Evolutionary conservation across 2,329 filamentous ascomycete species (phyloP).

Genomic region (Aaosphaeria pasadenensis): DNA sequence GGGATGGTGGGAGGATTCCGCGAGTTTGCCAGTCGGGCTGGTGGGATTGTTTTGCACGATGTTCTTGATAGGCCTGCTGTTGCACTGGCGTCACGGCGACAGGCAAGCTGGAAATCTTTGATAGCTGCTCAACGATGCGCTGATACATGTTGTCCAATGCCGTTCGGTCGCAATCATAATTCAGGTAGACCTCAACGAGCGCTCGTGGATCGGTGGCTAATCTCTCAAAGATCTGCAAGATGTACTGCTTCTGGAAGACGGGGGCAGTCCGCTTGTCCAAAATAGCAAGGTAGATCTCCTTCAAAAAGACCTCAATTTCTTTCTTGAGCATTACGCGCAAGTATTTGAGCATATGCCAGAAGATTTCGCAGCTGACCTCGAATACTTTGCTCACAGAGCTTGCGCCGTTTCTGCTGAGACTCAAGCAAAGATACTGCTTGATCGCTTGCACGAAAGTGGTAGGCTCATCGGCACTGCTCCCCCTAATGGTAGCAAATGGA

Average conservation of each 20-base stretch:
- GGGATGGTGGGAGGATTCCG: slow-evolving; percentile 79
- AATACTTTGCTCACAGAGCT: slow-evolving; percentile 91
- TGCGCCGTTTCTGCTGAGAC: slow-evolving; percentile 89
- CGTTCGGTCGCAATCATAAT: slow-evolving; percentile 95
- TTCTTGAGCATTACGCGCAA: slow-evolving; percentile 96
- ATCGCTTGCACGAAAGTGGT: slow-evolving; percentile 92
- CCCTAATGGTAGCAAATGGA: slow-evolving; percentile 86
- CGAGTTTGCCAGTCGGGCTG: slow-evolving; percentile 80
- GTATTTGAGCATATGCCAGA: slow-evolving; percentile 94
- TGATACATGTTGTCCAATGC: slow-evolving; percentile 96
- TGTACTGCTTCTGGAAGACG: slow-evolving; percentile 86
- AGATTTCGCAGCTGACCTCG: slow-evolving; percentile 94
- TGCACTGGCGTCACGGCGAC: slow-evolving; percentile 72
- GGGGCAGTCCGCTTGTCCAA: slow-evolving; percentile 85
- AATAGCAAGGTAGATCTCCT: slow-evolving; percentile 93
- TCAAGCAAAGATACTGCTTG: slow-evolving; percentile 95
- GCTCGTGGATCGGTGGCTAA: slow-evolving; percentile 83
- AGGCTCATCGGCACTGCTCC: slow-evolving; percentile 81
- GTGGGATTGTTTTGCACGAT: slow-evolving; percentile 59
- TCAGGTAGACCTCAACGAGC: slow-evolving; percentile 91
- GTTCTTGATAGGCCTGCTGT: slow-evolving; percentile 84
- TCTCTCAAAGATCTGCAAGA: slow-evolving; percentile 80
- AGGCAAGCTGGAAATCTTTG: slow-evolving; percentile 77
- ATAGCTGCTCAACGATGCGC: slow-evolving; percentile 86
- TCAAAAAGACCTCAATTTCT: slow-evolving; percentile 96